Evolutionary conservation across 148 eudicot genomes (phyloP).

Genomic region (Silene latifolia): DNA sequence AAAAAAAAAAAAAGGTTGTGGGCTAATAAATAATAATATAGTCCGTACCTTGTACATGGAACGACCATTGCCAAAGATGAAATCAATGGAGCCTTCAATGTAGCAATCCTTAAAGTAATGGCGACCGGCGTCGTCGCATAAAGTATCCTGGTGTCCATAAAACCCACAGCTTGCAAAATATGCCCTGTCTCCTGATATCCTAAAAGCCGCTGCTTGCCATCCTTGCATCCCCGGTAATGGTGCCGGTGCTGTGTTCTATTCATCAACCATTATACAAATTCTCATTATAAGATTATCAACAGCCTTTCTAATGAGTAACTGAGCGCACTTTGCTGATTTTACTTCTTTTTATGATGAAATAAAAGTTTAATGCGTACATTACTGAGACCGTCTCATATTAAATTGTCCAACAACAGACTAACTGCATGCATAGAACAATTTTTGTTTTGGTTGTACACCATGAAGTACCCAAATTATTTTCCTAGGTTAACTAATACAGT

Average conservation of each 20-base stretch:
- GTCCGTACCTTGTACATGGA: constrained; percentile 80
- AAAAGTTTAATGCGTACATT: no score
- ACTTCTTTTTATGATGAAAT: no score
- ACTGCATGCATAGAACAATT: no score
- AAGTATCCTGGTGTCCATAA: constrained; percentile 91
- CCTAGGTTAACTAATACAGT: no score
- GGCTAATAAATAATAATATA: no score
- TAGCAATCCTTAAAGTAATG: constrained; percentile 96
- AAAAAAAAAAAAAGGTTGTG: no score
- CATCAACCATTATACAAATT: background rate
- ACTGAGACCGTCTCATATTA: no score
- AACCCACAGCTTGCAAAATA: constrained; percentile 84
- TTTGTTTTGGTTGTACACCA: no score
- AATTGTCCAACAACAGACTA: no score
- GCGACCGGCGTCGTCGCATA: constrained; percentile 88
- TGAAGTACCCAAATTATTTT: no score
- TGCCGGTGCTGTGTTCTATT: constrained; percentile 88
- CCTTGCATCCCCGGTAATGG: constrained; percentile 91
- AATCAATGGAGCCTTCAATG: constrained; percentile 95
- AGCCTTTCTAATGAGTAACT: no score
- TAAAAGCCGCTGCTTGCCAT: constrained; percentile 88
- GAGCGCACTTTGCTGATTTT: no score
- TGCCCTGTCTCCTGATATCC: constrained; percentile 94
- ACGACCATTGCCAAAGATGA: constrained; percentile 95
- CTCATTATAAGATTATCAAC: background rate